Evolutionary conservation across 2,329 filamentous ascomycete species (phyloP), one percentile per base, ranked within the genome.

Genomic region (Cytospora paraplurivora): DNA sequence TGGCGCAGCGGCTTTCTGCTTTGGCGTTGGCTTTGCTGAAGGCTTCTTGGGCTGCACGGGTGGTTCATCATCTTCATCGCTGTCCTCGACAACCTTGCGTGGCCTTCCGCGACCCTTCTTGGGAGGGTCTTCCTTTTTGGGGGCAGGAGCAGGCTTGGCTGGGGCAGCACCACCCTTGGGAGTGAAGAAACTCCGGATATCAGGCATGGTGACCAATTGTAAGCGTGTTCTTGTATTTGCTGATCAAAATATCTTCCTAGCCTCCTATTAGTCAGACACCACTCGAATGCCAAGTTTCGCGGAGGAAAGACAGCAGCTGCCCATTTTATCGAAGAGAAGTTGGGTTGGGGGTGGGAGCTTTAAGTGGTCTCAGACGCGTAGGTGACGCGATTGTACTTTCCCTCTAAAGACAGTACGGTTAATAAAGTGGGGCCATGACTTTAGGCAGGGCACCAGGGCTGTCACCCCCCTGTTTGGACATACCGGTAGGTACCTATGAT

Each of bases 181-280:
- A 61, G 88, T 87, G 78, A 92, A 92, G 76, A 92, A 92, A 72
- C 78, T 88, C 70, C 89, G 81, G 68, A 92, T 92, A 76, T 92
- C 89, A 60, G 88, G 83, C 89, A 91, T 91, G 52, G 70, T 65
- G 34, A 50, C 11, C n/a, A 34, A 27, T 35, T 44, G 41, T 19
- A 6, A 19, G 13, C 35, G 32, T 47, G 35, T 27, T 13, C 19
- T 27, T 58, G 21, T 19, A 37, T 15, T 55, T n/a, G 55, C 12
- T 32, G 37, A 6, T 54, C 1, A 10, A 13, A n/a, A 10, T 7
- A 11, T 62, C 7, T 21, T 7, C 11, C 7, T 21, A 27, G 13
- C 6, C 21, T 38, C 32, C 32, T 27, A 17, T 11, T 27, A 56
- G 19, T 15, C 19, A 41, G 44, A 15, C 27, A 10, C 32, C 41